These are phyloP conservation scores for Epichloe gansuensis DNA, from an alignment of 2,329 filamentous ascomycete genomes.

Conservation along the genomic window DNA sequence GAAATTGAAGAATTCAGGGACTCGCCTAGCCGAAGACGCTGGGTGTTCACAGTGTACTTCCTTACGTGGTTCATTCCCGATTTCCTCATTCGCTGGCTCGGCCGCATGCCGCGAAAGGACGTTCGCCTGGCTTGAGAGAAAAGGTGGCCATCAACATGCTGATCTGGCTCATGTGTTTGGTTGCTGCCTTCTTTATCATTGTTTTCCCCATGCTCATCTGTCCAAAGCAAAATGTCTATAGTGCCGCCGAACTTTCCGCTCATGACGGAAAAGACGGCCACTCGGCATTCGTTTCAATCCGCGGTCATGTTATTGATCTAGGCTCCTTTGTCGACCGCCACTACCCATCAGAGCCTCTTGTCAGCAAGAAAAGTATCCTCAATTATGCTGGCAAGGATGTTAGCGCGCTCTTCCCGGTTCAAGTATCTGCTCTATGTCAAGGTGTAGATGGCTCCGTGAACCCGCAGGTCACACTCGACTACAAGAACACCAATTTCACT, in stretches of 20 bases:
- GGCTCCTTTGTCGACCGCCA: slow-evolving; percentile 61
- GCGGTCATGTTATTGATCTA: slow-evolving; percentile 81
- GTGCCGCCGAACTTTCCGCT: slow-evolving; percentile 58
- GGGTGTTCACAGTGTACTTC: slow-evolving; percentile 72
- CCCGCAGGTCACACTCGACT: slow-evolving; percentile 71
- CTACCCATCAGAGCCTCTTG: slow-evolving; percentile 43
- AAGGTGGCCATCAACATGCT: slow-evolving; percentile 97
- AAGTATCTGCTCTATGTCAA: slow-evolving; percentile 83
- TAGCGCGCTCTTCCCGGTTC: slow-evolving; percentile 82
- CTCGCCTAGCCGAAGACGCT: slow-evolving; percentile 74
- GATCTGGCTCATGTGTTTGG: slow-evolving; percentile 76
- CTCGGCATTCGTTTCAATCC: slow-evolving; percentile 64
- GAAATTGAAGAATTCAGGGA: slow-evolving; percentile 79
- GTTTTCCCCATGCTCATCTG: slow-evolving; percentile 81
- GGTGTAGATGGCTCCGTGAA: slow-evolving; percentile 56
- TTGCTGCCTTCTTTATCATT: slow-evolving; percentile 81
- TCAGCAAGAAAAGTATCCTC: slow-evolving; percentile 49
- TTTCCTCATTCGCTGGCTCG: slow-evolving; percentile 62
- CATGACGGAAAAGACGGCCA: slow-evolving; percentile 59
- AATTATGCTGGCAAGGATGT: slow-evolving; percentile 82
- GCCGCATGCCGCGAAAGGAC: slow-evolving; percentile 84
- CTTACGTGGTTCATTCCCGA: slow-evolving; percentile 86
- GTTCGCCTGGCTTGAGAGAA: slow-evolving; percentile 85
- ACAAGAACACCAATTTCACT: slow-evolving; percentile 63
- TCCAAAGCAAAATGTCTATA: slow-evolving; percentile 82